Percentiles rank a stretch among this genome's conserved stretches.
Evolutionary conservation across 2,329 filamentous ascomycete species (phyloP).

Genomic region (Exophiala xenobiotica): DNA sequence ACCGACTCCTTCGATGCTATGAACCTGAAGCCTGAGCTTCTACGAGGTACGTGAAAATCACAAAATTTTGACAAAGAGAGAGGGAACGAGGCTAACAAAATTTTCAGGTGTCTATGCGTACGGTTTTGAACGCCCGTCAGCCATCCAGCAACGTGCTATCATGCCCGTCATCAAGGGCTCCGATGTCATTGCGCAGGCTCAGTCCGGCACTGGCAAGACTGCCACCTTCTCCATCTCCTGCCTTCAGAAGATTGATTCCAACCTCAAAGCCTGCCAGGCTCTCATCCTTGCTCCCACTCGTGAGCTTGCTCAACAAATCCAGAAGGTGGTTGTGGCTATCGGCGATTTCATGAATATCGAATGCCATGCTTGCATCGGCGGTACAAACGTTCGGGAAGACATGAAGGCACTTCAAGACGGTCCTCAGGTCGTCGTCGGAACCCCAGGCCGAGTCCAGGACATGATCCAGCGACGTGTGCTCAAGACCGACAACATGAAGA

Average conservation of each 20-base stretch:
- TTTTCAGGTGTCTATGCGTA: conserved; percentile 88
- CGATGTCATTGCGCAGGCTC: conserved; percentile 99
- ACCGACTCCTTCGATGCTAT: conserved; percentile 99
- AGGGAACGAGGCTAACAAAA: conserved; percentile 18
- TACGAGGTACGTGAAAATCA: conserved; percentile 67
- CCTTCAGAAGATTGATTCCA: conserved; percentile 96
- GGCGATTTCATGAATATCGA: conserved; percentile 99
- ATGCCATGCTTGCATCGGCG: conserved; percentile 99
- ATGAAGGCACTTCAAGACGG: conserved; percentile 97
- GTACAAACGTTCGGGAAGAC: conserved; percentile 96
- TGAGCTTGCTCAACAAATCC: conserved; percentile 98
- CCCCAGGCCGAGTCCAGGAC: conserved; percentile 96
- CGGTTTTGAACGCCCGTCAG: conserved; percentile 99
- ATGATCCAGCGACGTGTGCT: conserved; percentile 99
- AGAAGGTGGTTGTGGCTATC: conserved; percentile 98
- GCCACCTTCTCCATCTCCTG: conserved; percentile 99
- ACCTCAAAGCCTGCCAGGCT: conserved; percentile 94
- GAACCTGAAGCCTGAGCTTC: conserved; percentile 94
- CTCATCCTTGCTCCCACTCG: conserved; percentile 96
- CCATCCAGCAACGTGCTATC: conserved; percentile 99
- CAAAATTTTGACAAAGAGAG: neutral
- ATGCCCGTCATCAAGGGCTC: conserved; percentile 99
- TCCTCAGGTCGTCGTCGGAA: conserved; percentile 95
- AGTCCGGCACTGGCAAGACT: conserved; percentile 99
- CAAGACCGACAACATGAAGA: conserved; percentile 98